Conservation (phyloP, 1,284 basidiomycete species). For the Coniferiporia sulphurascens region DNA sequence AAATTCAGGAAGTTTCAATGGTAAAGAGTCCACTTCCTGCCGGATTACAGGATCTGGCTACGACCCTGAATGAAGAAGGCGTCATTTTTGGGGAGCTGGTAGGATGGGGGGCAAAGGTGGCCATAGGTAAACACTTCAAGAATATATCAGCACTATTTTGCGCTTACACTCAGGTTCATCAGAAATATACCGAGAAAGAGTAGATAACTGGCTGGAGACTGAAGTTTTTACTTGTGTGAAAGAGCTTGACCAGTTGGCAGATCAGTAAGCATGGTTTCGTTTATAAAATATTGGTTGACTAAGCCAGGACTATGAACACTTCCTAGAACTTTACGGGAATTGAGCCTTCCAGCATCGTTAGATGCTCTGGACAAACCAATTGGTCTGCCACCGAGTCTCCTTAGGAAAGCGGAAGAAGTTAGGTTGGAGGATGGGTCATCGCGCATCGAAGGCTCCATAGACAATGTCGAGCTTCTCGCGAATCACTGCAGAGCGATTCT, state of each 20-base stretch:
- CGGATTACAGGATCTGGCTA: slow-evolving; percentile 61
- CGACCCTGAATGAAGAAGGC: slow-evolving; percentile 41
- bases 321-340: slow-evolving; percentile 58
- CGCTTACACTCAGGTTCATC: neutral
- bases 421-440: slow-evolving; percentile 71
- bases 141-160: neutral
- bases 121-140: slow-evolving; percentile 64
- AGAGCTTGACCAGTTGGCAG: slow-evolving; percentile 60
- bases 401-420: slow-evolving; percentile 86
- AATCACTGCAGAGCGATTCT: slow-evolving; percentile 60
- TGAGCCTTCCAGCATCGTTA: slow-evolving; percentile 82
- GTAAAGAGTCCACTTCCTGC: slow-evolving; percentile 59
- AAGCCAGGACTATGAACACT: neutral
- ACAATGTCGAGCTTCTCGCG: slow-evolving; percentile 69
- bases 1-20: slow-evolving; percentile 66
- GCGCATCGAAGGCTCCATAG: slow-evolving; percentile 67
- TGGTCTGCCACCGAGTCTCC: slow-evolving; percentile 82
- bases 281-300: neutral
- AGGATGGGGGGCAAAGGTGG: slow-evolving; percentile 85
- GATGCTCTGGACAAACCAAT: slow-evolving; percentile 86
- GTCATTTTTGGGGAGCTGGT: slow-evolving; percentile 77
- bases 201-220: slow-evolving; percentile 68
- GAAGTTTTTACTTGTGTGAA: slow-evolving; percentile 60
- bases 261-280: slow-evolving; percentile 45
- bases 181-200: slow-evolving; percentile 89